Evolutionary conservation across 768 basidiomycete species (phyloP).

Genomic region (Phlebiopsis flavidoalba): DNA sequence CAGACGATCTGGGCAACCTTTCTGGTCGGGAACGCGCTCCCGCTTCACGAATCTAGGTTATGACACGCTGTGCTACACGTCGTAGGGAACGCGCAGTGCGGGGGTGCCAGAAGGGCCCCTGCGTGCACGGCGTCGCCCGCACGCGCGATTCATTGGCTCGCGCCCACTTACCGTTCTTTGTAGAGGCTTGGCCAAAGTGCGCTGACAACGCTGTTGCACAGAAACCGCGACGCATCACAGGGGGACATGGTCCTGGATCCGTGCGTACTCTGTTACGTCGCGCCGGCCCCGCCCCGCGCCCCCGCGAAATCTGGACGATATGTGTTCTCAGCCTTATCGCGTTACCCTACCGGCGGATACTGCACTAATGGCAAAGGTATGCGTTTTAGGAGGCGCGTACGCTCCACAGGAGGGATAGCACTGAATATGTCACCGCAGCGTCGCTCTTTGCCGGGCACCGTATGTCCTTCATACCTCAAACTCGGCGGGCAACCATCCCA

Average conservation of each 20-base stretch:
- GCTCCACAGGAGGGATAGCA: no score
- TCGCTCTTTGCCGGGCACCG: constrained; percentile 73
- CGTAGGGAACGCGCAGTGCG: no score
- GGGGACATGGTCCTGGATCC: constrained; percentile 97
- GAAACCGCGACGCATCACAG: constrained; percentile 86
- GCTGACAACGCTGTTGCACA: constrained; percentile 25
- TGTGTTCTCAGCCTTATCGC: constrained; percentile 50
- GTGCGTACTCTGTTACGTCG: constrained; percentile 66
- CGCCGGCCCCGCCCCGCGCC: not conserved
- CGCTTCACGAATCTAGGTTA: no score
- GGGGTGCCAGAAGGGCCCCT: no score
- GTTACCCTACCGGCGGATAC: constrained; percentile 74
- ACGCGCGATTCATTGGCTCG: no score
- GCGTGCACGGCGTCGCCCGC: no score
- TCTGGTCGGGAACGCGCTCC: no score
- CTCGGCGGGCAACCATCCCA: constrained; percentile 94
- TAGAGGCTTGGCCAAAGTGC: not conserved
- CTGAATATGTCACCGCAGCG: not conserved
- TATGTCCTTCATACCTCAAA: constrained; percentile 70
- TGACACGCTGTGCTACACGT: no score
- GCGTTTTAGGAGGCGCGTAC: no score
- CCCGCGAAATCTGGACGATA: constrained; percentile 3
- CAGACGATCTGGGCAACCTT: no score
- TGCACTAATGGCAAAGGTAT: constrained; percentile 97
- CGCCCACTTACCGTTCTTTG: no score